Conservation (phyloP, 768 basidiomycete genomes). For the Lactarius deliciosus region DNA sequence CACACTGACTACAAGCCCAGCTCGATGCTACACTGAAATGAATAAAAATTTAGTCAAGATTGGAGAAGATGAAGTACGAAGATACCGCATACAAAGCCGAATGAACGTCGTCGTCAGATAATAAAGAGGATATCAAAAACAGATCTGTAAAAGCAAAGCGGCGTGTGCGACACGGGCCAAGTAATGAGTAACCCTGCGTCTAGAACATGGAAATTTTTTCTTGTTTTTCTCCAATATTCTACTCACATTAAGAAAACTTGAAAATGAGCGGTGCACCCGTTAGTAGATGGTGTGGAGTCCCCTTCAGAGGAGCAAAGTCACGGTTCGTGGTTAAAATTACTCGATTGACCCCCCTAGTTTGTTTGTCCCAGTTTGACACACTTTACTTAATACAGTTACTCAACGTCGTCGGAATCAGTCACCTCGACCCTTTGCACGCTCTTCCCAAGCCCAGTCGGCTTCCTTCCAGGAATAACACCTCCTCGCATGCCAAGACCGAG, state of each 20-base stretch:
- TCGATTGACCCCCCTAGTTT: slow-evolving; percentile 2
- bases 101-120: not conserved
- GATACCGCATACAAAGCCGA: not conserved
- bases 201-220: slow-evolving; percentile 5
- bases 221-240: not conserved
- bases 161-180: not conserved
- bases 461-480: slow-evolving; percentile 6
- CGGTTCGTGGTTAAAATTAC: not conserved
- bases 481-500: slow-evolving; percentile 53
- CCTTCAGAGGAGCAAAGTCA: not conserved
- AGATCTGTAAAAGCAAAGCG: slow-evolving; percentile 8
- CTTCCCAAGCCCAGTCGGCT: not conserved
- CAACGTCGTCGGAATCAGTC: not conserved
- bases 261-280: not conserved
- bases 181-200: slow-evolving; percentile 1
- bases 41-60: not conserved
- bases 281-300: not conserved
- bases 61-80: not conserved
- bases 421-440: not conserved
- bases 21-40: not conserved
- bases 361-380: slow-evolving; percentile 23
- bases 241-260: not conserved
- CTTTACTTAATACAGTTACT: slow-evolving; percentile 13
- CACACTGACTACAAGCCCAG: not conserved
- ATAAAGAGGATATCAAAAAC: slow-evolving; percentile 1